Base-by-base conservation (phyloP, 148 eudicot genomes). In the Fagopyrum tataricum region DNA sequence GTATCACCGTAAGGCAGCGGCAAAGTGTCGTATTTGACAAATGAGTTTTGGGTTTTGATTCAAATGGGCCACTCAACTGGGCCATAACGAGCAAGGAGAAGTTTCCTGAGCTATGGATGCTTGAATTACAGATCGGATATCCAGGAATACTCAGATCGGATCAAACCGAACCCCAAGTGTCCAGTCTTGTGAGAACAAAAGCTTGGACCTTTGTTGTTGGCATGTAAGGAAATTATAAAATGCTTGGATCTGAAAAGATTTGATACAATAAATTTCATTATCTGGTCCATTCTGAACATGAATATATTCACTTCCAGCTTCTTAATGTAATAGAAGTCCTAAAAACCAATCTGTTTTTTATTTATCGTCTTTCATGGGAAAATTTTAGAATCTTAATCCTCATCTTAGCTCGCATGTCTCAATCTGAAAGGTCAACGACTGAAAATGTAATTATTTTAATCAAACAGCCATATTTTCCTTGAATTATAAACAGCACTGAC, bases 251-350 rank as follows among this genome's bases (percentile, higher is more conserved):
- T 64, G 44, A 64, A 13, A 5, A 64, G 69, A 2, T 14, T 52
- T 59, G 15, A 24, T 24, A 3, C 39, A 23, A 59, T 39, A 64
- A 31, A 37, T 64, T 64, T 64, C 43, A 31, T 64, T 21, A 43
- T 64, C 18, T 37, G 42, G 69, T 64, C 18, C 69, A 31, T 43
- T 64, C 4, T 64, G 69, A 64, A 64, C 44, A 64, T 64, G 69
- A 37, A 37, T 64, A 64, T 64, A 64, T 64, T 64, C 69, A 64
- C 69, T 64, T 64, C n/a, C 44, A 64, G 18, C 44, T 37, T 64
- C 69, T 64, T 37, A 59, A 9, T 59, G 40, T 59, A 59, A 59
- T 59, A 24, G 66, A 59, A 24, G 66, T 59, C 26, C 4, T 20
- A 59, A 23, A 23, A 59, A 23, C 39, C 44, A 37, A 15, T 64